These are phyloP conservation scores for Cyclospora cayetanensis DNA, from an alignment of 169 alveolate species.

Conservation along the genomic window DNA sequence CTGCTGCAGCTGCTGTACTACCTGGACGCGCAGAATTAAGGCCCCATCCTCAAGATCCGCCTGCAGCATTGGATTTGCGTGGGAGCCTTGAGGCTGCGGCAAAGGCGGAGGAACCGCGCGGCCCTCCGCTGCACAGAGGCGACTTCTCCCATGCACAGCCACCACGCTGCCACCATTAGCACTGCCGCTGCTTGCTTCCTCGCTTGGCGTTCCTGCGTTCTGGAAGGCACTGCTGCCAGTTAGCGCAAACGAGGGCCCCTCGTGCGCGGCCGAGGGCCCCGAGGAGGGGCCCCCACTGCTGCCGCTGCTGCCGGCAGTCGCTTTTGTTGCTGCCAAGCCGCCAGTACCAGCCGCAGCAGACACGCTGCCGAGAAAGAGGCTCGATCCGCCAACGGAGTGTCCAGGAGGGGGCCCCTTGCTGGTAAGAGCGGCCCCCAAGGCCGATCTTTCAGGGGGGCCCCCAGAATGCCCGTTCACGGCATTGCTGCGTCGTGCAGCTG, in stretches of 20 bases:
- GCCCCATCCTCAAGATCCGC: neutral
- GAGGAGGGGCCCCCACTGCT: neutral
- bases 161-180: neutral
- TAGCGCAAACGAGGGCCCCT: neutral
- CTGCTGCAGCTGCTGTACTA: slow-evolving; percentile 44
- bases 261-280: neutral
- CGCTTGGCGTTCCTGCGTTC: neutral
- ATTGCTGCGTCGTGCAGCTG: neutral
- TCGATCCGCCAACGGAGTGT: neutral
- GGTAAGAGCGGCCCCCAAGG: neutral
- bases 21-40: slow-evolving; percentile 13
- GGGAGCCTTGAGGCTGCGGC: slow-evolving; percentile 1
- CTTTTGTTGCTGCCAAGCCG: neutral
- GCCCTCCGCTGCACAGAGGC: slow-evolving; percentile 58
- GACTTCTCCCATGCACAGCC: slow-evolving; percentile 36
- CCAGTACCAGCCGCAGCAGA: neutral
- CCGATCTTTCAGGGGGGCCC: neutral
- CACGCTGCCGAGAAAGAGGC: neutral
- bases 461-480: neutral
- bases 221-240: neutral
- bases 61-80: slow-evolving; percentile 36
- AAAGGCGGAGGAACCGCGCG: slow-evolving; percentile 59
- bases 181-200: neutral
- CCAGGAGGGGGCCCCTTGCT: neutral
- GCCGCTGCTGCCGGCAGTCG: neutral